Evolutionary conservation across 352 stramenopile species (phyloP), one percentile per base, ranked within the genome.

Genomic region (Elongisporangium prolatum): DNA sequence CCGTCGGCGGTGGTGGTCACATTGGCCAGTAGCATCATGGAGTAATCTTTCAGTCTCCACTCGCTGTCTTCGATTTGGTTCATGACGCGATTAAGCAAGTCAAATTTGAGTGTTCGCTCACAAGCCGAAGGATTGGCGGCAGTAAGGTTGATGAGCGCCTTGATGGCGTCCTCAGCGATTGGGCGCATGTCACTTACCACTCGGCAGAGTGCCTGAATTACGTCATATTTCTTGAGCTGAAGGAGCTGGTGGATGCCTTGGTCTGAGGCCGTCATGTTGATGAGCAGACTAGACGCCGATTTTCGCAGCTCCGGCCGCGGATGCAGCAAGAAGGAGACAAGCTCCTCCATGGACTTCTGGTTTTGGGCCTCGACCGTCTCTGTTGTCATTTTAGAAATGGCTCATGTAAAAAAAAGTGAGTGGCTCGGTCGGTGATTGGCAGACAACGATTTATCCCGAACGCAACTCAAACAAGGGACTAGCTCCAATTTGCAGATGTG

Each of bases 1-100:
- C 84, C 84, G 17, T 88, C 77, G 8, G 80, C 69, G 16, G 76
- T 90, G 11, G 82, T 92, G 22, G 78, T 87, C 52, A 92, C 76
- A 55, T 93, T 95, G 57, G 85, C 85, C 52, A 95, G 68, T 28
- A 95, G 76, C 85, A 95, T 95, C 85, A 95, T 93, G 47, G 81
- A 92, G 34, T 84, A 78, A 68, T 95, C 80, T 38, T 86, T 92
- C 54, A 93, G 72, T 6, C 75, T 77, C 82, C 84, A 95, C 47
- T 95, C 85, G 52, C 75, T 70, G 74, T 93, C 81, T 34, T 89
- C 81, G 55, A 93, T 69, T 64, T 93, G 85, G 34, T 74, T 84
- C 81, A 95, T 90, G n/a, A 95, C 74, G 57, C 85, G 83, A 65
- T 91, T 90, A n/a, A 95, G 68, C 54, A 93, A 63, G 55, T 92